phyloP scores from a whole-genome alignment of 2,329 filamentous ascomycete genomes.

The Trichoderma atrobrunneum region DNA sequence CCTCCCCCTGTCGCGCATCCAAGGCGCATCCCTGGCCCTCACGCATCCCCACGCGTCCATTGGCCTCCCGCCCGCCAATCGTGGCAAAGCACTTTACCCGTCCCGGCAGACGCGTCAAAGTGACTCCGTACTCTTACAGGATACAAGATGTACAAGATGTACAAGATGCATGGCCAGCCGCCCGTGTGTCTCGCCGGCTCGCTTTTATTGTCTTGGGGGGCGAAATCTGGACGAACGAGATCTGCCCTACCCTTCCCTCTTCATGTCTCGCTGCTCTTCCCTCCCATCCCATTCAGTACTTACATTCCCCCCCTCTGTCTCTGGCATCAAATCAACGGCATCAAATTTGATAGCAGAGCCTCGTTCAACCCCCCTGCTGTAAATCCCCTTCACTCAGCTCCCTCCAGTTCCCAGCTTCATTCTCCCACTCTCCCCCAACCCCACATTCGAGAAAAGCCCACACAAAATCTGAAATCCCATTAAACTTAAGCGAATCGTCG shows the following conservation, averaged over 20 bases:
- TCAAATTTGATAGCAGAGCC: not conserved
- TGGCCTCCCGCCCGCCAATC: not conserved
- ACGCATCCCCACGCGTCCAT: slow-evolving; percentile 18
- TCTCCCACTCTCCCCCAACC: not conserved
- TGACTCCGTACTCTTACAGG: no score
- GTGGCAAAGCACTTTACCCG: not conserved
- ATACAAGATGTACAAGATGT: not conserved
- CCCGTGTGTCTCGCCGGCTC: not conserved
- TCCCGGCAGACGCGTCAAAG: not conserved
- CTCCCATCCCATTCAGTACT: no score
- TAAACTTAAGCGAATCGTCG: not conserved
- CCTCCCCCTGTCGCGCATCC: slow-evolving; percentile 5
- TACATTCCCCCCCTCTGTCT: not conserved
- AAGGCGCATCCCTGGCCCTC: not conserved
- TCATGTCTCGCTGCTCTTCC: not conserved
- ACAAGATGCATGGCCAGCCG: not conserved
- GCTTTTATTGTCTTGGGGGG: not conserved
- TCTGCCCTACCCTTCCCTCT: not conserved
- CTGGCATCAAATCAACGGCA: not conserved
- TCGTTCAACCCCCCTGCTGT: not conserved
- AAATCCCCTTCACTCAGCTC: slow-evolving; percentile 1
- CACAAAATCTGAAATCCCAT: not conserved
- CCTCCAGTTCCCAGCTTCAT: slow-evolving; percentile 1
- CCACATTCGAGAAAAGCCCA: not conserved
- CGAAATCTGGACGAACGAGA: not conserved